Evolutionary conservation across 78 protist genomes (phyloP), one percentile per base, ranked within the genome.

Genomic region (Polysphondylium violaceum): DNA sequence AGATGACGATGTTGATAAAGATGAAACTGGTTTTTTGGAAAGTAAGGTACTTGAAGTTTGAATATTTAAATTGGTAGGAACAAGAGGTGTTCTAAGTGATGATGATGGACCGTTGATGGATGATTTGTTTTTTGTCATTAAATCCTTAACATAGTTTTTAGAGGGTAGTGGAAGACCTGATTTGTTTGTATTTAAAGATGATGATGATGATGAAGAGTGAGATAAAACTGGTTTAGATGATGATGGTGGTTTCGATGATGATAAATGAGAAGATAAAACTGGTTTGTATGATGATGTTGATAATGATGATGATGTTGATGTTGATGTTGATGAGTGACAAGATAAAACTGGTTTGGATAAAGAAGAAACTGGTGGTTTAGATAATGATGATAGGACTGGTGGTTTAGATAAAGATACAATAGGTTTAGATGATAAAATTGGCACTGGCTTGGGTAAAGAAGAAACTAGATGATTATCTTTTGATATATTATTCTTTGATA

Each of bases 101-200:
- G n/a, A n/a, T n/a, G n/a, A n/a, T n/a, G n/a, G n/a, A n/a, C n/a
- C n/a, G n/a, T n/a, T n/a, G n/a, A n/a, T n/a, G n/a, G n/a, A n/a
- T n/a, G n/a, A n/a, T n/a, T n/a, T n/a, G n/a, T n/a, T n/a, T n/a
- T n/a, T n/a, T 47, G 53, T 38, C n/a, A n/a, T 38, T 0, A 65
- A 38, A 38, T 65, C 73, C 9, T 38, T 65, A 21, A 78, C 47
- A 38, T 55, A 74, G 11, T 51, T 51, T 55, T 29, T 56, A 27
- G 31, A 17, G 33, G 31, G 31, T 7, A 29, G 17, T 35, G 59
- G 68, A 12, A 19, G 11, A 58, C 60, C 41, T n/a, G 16, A 38
- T 23, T 19, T 74, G 8, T 36, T 74, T 0, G 38, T 50, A n/a
- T 17, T 38, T 29, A 35, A 47, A 0, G 44, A 31, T 14, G 16